Conservation (phyloP, 2,329 filamentous ascomycete species). For the Sporothrix variecibatus region DNA sequence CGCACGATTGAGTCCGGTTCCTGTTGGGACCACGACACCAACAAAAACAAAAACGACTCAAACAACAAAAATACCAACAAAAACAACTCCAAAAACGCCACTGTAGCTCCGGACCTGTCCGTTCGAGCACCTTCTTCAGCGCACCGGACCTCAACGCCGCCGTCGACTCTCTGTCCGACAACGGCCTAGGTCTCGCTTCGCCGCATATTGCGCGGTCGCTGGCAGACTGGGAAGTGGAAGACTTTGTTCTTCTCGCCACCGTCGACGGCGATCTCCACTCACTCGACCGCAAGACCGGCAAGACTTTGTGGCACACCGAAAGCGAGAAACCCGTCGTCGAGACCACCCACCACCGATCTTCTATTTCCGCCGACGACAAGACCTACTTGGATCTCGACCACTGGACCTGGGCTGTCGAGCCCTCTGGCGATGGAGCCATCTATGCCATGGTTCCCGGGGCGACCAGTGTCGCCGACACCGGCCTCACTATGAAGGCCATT, state of each 20-base stretch:
- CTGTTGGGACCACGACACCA: not conserved
- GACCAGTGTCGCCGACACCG: constrained; percentile 62
- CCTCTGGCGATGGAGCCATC: constrained; percentile 79
- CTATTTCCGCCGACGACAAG: constrained; percentile 62
- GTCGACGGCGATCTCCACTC: constrained; percentile 96
- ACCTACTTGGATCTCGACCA: constrained; percentile 72
- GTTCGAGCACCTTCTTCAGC: constrained; percentile 88
- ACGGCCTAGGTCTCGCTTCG: constrained; percentile 69
- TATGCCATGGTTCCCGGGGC: constrained; percentile 79
- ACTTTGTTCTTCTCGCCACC: constrained; percentile 99
- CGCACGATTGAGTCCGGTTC: constrained; percentile 36
- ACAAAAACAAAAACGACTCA: constrained; percentile 37
- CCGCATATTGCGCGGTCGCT: constrained; percentile 93
- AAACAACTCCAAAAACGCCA: constrained; percentile 61
- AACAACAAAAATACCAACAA: constrained; percentile 34
- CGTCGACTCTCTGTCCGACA: constrained; percentile 39
- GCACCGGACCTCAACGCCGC: constrained; percentile 63
- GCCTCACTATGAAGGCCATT: constrained; percentile 78
- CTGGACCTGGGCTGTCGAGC: constrained; percentile 94
- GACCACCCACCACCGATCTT: constrained; percentile 76
- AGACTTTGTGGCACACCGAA: constrained; percentile 81
- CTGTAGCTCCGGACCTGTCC: constrained; percentile 93
- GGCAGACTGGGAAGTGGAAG: constrained; percentile 99
- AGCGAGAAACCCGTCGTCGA: constrained; percentile 87
- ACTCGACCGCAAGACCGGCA: constrained; percentile 82